Evolutionary conservation across 2,329 filamentous ascomycete genomes (phyloP).

Genomic region (Aureobasidium melanogenum): DNA sequence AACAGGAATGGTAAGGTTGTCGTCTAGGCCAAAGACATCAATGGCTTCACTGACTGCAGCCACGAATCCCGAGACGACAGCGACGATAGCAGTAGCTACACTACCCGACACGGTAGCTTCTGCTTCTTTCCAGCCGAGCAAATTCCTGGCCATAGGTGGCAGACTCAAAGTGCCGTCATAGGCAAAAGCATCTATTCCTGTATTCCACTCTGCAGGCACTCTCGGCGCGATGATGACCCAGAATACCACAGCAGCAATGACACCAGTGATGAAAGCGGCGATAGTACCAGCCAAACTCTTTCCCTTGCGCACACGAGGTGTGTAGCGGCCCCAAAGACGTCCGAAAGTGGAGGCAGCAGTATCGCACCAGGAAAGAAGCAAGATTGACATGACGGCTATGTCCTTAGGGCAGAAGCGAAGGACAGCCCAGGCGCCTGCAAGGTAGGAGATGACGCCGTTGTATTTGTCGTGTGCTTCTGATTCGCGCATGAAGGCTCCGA

Average conservation of each 20-base stretch:
- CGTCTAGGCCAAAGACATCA: constrained; percentile 89
- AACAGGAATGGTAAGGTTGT: constrained; percentile 93
- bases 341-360: constrained; percentile 94
- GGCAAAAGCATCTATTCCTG: constrained; percentile 57
- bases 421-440: constrained; percentile 80
- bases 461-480: constrained; percentile 79
- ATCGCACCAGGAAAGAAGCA: constrained; percentile 95
- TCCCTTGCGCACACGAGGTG: constrained; percentile 70
- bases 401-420: constrained; percentile 89
- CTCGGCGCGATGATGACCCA: constrained; percentile 76
- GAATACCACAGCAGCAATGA: constrained; percentile 74
- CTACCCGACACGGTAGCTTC: constrained; percentile 59
- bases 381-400: constrained; percentile 76
- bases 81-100: constrained; percentile 69
- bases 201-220: constrained; percentile 25
- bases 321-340: constrained; percentile 80
- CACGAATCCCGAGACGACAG: constrained; percentile 77
- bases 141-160: constrained; percentile 46
- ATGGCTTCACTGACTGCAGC: constrained; percentile 84
- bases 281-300: constrained; percentile 87
- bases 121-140: constrained; percentile 51
- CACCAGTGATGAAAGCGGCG: constrained; percentile 74
- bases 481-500: constrained; percentile 94
- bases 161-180: constrained; percentile 71
- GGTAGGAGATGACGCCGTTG: constrained; percentile 96